Conservation (phyloP, 306 rosid genomes). For the Casuarina cunninghamiana region DNA sequence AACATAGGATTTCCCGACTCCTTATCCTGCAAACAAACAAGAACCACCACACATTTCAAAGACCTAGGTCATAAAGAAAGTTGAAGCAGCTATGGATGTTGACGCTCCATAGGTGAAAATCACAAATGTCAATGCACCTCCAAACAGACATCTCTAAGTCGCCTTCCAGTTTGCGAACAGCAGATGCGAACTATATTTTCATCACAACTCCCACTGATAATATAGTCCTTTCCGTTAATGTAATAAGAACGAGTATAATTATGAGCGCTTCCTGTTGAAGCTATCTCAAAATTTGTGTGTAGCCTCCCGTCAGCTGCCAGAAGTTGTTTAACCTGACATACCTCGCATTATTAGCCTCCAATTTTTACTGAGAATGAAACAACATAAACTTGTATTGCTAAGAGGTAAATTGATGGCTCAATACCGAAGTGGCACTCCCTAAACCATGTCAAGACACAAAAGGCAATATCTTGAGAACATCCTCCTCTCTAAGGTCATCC, state of each 20-base stretch:
- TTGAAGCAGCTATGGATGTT: background rate
- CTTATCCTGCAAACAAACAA: slow-evolving; percentile 58
- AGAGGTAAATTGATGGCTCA: slow-evolving; percentile 5
- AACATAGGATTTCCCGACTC: slow-evolving; percentile 57
- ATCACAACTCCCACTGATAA: slow-evolving; percentile 87
- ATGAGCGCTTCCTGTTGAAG: slow-evolving; percentile 68
- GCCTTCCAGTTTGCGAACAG: slow-evolving; percentile 85
- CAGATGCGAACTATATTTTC: slow-evolving; percentile 77
- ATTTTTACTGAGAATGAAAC: background rate
- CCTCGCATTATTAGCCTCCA: background rate
- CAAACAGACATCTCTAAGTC: slow-evolving; percentile 70
- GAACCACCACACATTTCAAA: background rate
- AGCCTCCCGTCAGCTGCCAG: slow-evolving; percentile 83
- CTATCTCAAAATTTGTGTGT: slow-evolving; percentile 67
- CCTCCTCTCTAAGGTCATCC: background rate
- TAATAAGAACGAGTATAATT: slow-evolving; percentile 85
- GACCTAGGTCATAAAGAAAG: background rate
- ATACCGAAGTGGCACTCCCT: background rate
- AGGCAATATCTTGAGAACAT: background rate
- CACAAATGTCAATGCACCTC: slow-evolving; percentile 47
- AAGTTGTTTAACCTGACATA: slow-evolving; percentile 68
- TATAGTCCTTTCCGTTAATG: slow-evolving; percentile 85
- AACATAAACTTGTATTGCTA: background rate
- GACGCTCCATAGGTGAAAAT: background rate
- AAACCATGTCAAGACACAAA: background rate